Evolutionary conservation across 306 rosid species (phyloP).

Genomic region (Cotoneaster glaucophyllus): DNA sequence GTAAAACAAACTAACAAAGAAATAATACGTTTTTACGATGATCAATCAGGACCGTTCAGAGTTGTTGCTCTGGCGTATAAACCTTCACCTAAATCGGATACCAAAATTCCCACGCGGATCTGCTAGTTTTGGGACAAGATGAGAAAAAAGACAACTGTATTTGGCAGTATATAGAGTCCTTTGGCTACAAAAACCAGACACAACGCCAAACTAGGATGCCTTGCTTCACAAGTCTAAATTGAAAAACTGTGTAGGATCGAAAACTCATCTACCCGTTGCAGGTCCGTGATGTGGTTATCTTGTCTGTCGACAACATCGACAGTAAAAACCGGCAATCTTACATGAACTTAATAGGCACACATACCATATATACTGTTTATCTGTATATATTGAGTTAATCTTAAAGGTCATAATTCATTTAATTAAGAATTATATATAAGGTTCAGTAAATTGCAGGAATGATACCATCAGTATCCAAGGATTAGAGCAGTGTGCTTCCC

Average conservation of each 20-base stretch:
- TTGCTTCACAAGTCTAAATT: not conserved
- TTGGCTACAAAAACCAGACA: too few relatives aligned
- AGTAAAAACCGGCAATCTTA: too few relatives aligned
- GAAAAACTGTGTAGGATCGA: too few relatives aligned
- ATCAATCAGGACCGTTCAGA: constrained; percentile 74
- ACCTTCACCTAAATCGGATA: constrained; percentile 77
- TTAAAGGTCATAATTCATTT: too few relatives aligned
- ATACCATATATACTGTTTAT: too few relatives aligned
- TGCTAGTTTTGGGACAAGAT: constrained; percentile 18
- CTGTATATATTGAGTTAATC: too few relatives aligned
- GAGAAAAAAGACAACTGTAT: not conserved
- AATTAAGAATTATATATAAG: too few relatives aligned
- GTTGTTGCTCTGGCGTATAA: constrained; percentile 93
- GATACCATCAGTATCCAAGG: not conserved
- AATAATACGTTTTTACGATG: not conserved
- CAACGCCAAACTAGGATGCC: not conserved
- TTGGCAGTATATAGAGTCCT: too few relatives aligned
- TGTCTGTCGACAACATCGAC: too few relatives aligned
- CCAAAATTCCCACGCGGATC: constrained; percentile 81
- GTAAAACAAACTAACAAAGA: not conserved
- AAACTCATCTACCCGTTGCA: too few relatives aligned
- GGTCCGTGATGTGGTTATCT: too few relatives aligned
- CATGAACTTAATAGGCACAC: too few relatives aligned
- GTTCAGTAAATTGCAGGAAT: not conserved
- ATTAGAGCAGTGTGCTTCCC: not conserved